Base-by-base conservation (phyloP, 1,284 basidiomycete species). In the Ceratobasidium sp. region DNA sequence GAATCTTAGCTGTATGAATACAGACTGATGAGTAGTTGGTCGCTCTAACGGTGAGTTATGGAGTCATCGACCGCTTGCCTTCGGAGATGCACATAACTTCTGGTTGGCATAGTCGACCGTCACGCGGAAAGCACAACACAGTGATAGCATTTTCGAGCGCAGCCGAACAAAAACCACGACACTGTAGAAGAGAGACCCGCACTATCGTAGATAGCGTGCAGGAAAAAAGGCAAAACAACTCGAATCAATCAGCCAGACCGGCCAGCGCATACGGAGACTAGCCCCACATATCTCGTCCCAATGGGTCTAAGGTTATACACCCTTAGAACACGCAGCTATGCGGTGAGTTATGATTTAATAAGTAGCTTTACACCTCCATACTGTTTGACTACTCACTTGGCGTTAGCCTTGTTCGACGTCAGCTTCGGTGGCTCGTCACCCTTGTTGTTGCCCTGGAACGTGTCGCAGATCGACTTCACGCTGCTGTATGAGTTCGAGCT, bases 371-470 rank as follows among this genome's bases (percentile, higher is more conserved):
- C 42, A 2, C 23, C 38, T 4, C 38, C 28, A 17, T 52, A 28
- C 54, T 40, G 65, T 13, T n/a, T 48, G 2, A 56, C 57, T 0
- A 68, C 77, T 57, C n/a, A 78, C 70, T 56, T 59, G 54, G 77
- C 7, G 54, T 78, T 78, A 23, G 52, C 13, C 52, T 66, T 56
- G 77, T 78, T 78, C 20, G 77, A 74, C 12, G 77, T 74, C 3
- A 78, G 64, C 77, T 73, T 78, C 33, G 69, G 38, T 7, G 77
- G 77, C 61, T 78, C 77, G 15, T 70, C 62, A 3, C 77, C 77
- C 33, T 62, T 71, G 69, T 57, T 78, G 69, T 78, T 78, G 33
- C 77, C 77, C 77, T 73, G 1, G 77, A 69, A 78, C 6, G 68
- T 78, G 40, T 78, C 77, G 52, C 77, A 78, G 48, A 71, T 40